Evolutionary conservation across 345 rosid species (phyloP).

Genomic region (Aquilaria sinensis): DNA sequence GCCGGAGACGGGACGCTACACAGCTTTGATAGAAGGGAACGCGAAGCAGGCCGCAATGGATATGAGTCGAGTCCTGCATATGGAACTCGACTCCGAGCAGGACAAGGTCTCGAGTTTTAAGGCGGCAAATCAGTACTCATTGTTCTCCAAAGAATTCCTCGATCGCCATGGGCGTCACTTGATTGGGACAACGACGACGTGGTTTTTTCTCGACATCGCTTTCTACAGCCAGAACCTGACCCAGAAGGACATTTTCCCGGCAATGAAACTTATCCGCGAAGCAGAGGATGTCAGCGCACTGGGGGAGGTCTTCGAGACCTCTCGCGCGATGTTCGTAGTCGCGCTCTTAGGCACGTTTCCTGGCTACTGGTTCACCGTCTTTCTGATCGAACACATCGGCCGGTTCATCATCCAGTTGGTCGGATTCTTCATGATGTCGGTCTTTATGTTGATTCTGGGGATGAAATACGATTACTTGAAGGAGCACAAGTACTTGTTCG

Average conservation of each 20-base stretch:
- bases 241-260: constrained; percentile 52
- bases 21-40: constrained; percentile 48
- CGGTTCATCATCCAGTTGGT: constrained; percentile 39
- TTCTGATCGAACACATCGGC: constrained; percentile 39
- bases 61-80: constrained; percentile 45
- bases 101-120: constrained; percentile 24
- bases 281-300: constrained; percentile 22
- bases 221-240: constrained; percentile 52
- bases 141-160: constrained; percentile 37
- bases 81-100: constrained; percentile 31
- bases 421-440: constrained; percentile 57
- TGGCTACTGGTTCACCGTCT: constrained; percentile 59
- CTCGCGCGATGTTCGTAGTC: constrained; percentile 44
- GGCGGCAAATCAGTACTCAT: constrained; percentile 17
- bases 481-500: constrained; percentile 25
- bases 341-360: constrained; percentile 48
- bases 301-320: constrained; percentile 32
- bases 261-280: constrained; percentile 17
- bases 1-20: constrained; percentile 62
- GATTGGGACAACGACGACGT: constrained; percentile 39
- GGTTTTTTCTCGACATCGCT: constrained; percentile 58
- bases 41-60: constrained; percentile 48
- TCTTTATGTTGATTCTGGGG: constrained; percentile 39
- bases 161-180: constrained; percentile 39
- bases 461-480: constrained; percentile 29